Evolutionary conservation across 1,284 basidiomycete genomes (phyloP).

Genomic region (Malassezia nana): DNA sequence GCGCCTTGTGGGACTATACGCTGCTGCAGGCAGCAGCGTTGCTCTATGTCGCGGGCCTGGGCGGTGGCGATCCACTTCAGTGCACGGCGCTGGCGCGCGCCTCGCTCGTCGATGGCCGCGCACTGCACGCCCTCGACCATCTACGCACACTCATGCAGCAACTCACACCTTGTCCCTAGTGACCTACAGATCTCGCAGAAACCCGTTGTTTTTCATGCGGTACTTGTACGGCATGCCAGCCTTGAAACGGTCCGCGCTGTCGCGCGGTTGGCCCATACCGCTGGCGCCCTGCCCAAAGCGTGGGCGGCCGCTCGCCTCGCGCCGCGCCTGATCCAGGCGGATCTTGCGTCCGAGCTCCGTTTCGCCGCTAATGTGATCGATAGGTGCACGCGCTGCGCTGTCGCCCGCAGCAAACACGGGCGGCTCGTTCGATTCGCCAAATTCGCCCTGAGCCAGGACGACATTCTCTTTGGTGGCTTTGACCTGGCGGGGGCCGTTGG

Average conservation of each 20-base stretch:
- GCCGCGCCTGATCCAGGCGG: constrained; percentile 31
- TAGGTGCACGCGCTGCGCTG: constrained; percentile 13
- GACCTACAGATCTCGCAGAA: constrained; percentile 8
- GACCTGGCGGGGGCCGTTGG: constrained; percentile 36
- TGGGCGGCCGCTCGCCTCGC: constrained; percentile 29
- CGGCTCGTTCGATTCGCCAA: constrained; percentile 31
- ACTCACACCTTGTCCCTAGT: background rate
- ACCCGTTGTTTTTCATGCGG: constrained; percentile 19
- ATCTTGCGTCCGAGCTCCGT: constrained; percentile 32
- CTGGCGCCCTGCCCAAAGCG: constrained; percentile 30
- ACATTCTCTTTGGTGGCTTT: constrained; percentile 32
- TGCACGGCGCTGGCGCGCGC: constrained; percentile 14
- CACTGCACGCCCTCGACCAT: background rate
- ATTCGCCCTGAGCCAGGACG: constrained; percentile 27
- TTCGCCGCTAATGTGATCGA: constrained; percentile 35
- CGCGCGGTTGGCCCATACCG: constrained; percentile 35
- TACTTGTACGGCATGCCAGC: constrained; percentile 40
- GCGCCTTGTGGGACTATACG: constrained; percentile 39
- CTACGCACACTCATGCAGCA: constrained; percentile 12
- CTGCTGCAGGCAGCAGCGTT: constrained; percentile 40
- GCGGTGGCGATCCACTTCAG: background rate
- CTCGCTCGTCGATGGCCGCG: constrained; percentile 2
- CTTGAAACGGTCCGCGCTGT: constrained; percentile 36
- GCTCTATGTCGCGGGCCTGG: constrained; percentile 37
- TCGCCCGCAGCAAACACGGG: constrained; percentile 16